Conservation (phyloP, 2,329 filamentous ascomycete genomes). For the Penicillium sp. region DNA sequence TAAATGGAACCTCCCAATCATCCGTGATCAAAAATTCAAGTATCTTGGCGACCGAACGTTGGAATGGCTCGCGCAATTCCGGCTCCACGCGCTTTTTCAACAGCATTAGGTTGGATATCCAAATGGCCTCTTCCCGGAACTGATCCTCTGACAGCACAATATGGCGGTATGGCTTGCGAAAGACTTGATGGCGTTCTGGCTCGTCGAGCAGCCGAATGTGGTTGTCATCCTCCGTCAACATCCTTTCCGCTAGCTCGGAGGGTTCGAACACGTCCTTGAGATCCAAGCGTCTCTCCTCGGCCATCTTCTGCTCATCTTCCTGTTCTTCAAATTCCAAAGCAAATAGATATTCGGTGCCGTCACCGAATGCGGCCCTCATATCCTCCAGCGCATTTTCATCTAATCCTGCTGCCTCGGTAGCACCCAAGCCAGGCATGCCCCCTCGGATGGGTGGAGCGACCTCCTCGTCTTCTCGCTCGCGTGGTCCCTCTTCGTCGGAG, state of each 20-base stretch:
- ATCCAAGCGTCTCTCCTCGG: constrained; percentile 77
- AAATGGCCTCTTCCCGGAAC: constrained; percentile 80
- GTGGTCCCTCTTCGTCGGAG: constrained; percentile 72
- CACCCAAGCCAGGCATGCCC: constrained; percentile 59
- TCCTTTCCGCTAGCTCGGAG: constrained; percentile 85
- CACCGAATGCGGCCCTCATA: constrained; percentile 92
- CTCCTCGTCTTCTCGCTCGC: constrained; percentile 77
- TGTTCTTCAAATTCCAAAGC: constrained; percentile 83
- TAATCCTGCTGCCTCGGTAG: constrained; percentile 74
- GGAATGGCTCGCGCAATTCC: constrained; percentile 74
- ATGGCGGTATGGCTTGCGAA: constrained; percentile 80
- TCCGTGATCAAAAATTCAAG: constrained; percentile 93
- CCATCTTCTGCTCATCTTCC: constrained; percentile 67
- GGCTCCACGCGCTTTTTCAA: constrained; percentile 71
- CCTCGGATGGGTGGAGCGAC: constrained; percentile 73
- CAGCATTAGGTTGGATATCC: constrained; percentile 87
- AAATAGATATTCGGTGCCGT: constrained; percentile 94
- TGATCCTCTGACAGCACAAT: constrained; percentile 75
- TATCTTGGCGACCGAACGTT: constrained; percentile 82
- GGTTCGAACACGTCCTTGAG: constrained; percentile 98
- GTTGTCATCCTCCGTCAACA: constrained; percentile 94
- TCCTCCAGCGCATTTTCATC: constrained; percentile 92
- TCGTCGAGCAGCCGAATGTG: constrained; percentile 81
- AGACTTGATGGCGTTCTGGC: constrained; percentile 89
- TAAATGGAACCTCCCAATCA: constrained; percentile 91